Evolutionary conservation across 768 basidiomycete species (phyloP).

Genomic region (Collybia sp.): DNA sequence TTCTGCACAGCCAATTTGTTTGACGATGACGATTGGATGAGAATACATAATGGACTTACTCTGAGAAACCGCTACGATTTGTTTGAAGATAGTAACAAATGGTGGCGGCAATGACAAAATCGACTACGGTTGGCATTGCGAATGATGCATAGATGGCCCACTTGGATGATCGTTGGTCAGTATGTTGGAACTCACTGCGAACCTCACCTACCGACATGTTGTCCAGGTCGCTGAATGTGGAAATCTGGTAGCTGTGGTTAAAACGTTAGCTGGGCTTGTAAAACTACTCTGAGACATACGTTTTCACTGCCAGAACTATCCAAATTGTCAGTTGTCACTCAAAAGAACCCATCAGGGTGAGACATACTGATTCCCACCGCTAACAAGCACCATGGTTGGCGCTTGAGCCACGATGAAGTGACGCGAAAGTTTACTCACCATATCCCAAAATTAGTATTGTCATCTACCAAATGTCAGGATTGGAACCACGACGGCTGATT

Average conservation of each 20-base stretch:
- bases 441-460: slow-evolving; percentile 11
- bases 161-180: slow-evolving; percentile 5
- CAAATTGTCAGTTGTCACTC: neutral
- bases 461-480: slow-evolving; percentile 3
- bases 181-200: neutral
- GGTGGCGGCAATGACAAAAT: slow-evolving; percentile 16
- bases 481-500: neutral
- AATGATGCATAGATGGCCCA: slow-evolving; percentile 21
- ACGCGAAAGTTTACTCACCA: slow-evolving; percentile 8
- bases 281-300: slow-evolving; percentile 7
- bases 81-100: slow-evolving; percentile 19
- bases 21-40: neutral
- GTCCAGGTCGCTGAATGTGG: slow-evolving; percentile 8
- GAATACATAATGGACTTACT: slow-evolving; percentile 5
- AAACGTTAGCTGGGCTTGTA: neutral
- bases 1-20: slow-evolving; percentile 6
- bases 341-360: neutral
- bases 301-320: slow-evolving; percentile 15
- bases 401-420: neutral
- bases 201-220: slow-evolving; percentile 9
- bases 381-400: neutral
- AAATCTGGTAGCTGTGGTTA: slow-evolving; percentile 6
- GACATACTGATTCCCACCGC: slow-evolving; percentile 14
- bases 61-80: slow-evolving; percentile 14
- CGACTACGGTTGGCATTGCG: slow-evolving; percentile 14